These are phyloP conservation scores for Tagetes erecta DNA, from an alignment of 129 eudicot genomes.

Conservation along the genomic window DNA sequence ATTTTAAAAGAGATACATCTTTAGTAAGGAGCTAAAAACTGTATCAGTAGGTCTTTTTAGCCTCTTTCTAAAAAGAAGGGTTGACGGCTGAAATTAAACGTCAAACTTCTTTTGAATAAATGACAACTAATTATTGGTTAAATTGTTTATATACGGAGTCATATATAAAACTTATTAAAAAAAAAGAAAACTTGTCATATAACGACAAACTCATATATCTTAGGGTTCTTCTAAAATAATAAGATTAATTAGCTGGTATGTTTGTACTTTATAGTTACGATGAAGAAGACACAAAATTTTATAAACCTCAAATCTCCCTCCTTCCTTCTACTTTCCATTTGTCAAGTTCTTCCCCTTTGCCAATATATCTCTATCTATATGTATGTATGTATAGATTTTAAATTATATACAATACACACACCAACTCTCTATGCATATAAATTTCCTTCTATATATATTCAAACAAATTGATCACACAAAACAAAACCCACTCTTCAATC, in stretches of 20 bases:
- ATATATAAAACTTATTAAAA: not conserved
- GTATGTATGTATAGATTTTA: constrained; percentile 9
- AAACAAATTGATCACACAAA: constrained; percentile 13
- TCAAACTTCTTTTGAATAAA: too few species aligned
- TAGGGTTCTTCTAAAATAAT: constrained; percentile 21
- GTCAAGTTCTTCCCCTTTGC: constrained; percentile 38
- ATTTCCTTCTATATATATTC: constrained; percentile 21
- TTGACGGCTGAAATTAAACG: too few species aligned
- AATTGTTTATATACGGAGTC: too few species aligned
- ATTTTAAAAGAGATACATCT: too few species aligned
- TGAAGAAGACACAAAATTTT: constrained; percentile 52
- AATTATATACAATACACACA: not conserved
- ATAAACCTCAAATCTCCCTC: constrained; percentile 37
- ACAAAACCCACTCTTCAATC: not conserved
- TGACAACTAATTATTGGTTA: too few species aligned
- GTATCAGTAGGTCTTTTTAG: too few species aligned
- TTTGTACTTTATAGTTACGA: constrained; percentile 46
- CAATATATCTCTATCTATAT: not conserved
- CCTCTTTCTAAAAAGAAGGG: too few species aligned
- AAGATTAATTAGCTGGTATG: constrained; percentile 53
- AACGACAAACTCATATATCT: constrained; percentile 21
- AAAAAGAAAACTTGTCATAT: constrained; percentile 2
- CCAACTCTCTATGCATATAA: constrained; percentile 29
- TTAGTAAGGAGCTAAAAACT: too few species aligned
- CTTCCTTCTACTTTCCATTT: constrained; percentile 72